Conservation (phyloP, 306 rosid genomes). For the Senna siamea region DNA sequence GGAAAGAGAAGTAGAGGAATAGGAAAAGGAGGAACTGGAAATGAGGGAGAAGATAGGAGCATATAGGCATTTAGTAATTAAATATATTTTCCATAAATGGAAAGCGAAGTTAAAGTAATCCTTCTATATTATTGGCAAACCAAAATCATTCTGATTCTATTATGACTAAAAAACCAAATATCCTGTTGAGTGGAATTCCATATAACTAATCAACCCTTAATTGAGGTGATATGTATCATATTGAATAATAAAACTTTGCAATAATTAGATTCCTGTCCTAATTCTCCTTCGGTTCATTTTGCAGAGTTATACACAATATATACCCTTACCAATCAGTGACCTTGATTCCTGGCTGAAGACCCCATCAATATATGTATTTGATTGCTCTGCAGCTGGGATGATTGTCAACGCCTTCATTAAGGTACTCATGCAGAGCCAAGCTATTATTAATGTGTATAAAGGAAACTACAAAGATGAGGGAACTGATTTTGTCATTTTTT, state of each 20-base stretch:
- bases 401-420: conserved; percentile 80
- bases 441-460: conserved; percentile 10
- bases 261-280: conserved; percentile 30
- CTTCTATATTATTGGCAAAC: not conserved
- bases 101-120: conserved; percentile 11
- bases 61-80: not conserved
- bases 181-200: conserved; percentile 20
- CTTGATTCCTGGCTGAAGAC: conserved; percentile 99
- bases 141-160: conserved; percentile 14
- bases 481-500: conserved; percentile 36
- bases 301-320: conserved; percentile 98
- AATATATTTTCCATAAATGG: not conserved
- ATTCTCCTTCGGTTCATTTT: conserved; percentile 24
- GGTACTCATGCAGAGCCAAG: conserved; percentile 53
- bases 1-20: conserved; percentile 14
- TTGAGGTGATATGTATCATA: conserved; percentile 10
- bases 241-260: not conserved
- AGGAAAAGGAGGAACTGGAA: conserved; percentile 1
- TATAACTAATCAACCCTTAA: conserved; percentile 1
- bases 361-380: conserved; percentile 96
- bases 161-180: conserved; percentile 14
- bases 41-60: conserved; percentile 7
- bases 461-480: conserved; percentile 19
- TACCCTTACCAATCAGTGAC: conserved; percentile 86
- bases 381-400: conserved; percentile 97